Percentiles rank a stretch among this genome's conserved stretches.
These are phyloP conservation scores for Globisporangium echinulatum DNA, from an alignment of 352 stramenopile genomes.

Conservation along the genomic window DNA sequence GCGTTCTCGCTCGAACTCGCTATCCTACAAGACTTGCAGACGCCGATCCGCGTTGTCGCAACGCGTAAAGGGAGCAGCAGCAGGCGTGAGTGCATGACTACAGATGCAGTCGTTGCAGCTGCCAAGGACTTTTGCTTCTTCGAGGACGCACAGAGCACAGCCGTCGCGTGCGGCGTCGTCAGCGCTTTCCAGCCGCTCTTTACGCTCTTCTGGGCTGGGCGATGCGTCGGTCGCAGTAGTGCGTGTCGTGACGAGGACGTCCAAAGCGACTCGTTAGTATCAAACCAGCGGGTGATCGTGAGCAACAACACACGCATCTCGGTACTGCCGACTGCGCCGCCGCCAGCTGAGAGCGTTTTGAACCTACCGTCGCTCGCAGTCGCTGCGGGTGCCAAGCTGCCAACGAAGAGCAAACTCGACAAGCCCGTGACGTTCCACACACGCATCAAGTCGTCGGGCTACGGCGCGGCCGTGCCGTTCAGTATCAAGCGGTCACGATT, in stretches of 20 bases:
- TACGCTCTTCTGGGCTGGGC: conserved; percentile 21
- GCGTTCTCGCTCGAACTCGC: conserved; percentile 61
- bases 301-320: conserved; percentile 22
- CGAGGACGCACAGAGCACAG: conserved; percentile 11
- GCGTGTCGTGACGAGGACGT: neutral
- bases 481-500: conserved; percentile 11
- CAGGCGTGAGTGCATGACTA: neutral
- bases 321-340: conserved; percentile 39
- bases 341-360: conserved; percentile 46
- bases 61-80: conserved; percentile 2
- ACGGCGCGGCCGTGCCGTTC: conserved; percentile 35
- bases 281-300: neutral
- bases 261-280: too few species aligned
- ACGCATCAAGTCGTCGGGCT: conserved; percentile 77
- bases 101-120: conserved; percentile 23
- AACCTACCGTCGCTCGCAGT: conserved; percentile 37
- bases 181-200: conserved; percentile 70
- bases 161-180: conserved; percentile 37
- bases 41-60: neutral
- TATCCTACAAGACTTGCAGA: conserved; percentile 53
- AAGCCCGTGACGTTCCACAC: conserved; percentile 80
- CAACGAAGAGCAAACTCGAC: conserved; percentile 28
- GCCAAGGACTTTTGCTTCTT: conserved; percentile 58
- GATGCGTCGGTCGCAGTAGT: too few species aligned
- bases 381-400: conserved; percentile 9